Conservation (phyloP, 805 yeast species). For the Myxozyma nipponensis region DNA sequence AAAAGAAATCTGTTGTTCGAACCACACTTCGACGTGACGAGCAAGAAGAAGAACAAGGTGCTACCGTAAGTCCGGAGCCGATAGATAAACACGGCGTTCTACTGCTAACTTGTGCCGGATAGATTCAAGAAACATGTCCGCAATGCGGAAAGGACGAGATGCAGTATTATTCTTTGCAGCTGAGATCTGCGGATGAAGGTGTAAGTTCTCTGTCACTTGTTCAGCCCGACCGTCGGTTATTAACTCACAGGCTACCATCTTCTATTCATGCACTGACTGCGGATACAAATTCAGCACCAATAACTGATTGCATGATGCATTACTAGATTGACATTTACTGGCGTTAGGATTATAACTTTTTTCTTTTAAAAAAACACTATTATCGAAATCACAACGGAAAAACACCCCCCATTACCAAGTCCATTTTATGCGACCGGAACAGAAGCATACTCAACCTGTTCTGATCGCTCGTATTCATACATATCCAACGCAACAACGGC, state of each 20-base stretch:
- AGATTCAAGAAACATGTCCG: constrained; percentile 95
- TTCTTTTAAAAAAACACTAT: neutral
- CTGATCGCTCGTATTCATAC: constrained; percentile 77
- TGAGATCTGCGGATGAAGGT: constrained; percentile 99
- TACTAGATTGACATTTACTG: neutral
- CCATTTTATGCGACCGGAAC: neutral
- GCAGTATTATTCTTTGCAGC: constrained; percentile 94
- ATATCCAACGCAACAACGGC: constrained; percentile 97
- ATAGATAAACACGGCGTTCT: neutral
- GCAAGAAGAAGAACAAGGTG: constrained; percentile 77
- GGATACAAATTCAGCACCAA: constrained; percentile 92
- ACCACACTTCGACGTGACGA: constrained; percentile 60
- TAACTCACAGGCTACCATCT: constrained; percentile 70
- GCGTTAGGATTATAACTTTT: neutral
- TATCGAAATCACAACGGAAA: neutral
- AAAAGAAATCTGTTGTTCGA: constrained; percentile 86
- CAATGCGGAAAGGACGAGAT: constrained; percentile 97
- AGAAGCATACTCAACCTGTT: constrained; percentile 25
- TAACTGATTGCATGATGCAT: constrained; percentile 45
- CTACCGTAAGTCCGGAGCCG: constrained; percentile 46
- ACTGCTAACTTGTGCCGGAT: neutral
- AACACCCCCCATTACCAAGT: neutral
- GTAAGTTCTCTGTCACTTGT: constrained; percentile 27
- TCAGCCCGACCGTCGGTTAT: neutral
- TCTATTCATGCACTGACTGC: constrained; percentile 92